These are phyloP conservation scores for Colletotrichum sojae DNA, from an alignment of 2,329 filamentous ascomycete species.

Conservation along the genomic window DNA sequence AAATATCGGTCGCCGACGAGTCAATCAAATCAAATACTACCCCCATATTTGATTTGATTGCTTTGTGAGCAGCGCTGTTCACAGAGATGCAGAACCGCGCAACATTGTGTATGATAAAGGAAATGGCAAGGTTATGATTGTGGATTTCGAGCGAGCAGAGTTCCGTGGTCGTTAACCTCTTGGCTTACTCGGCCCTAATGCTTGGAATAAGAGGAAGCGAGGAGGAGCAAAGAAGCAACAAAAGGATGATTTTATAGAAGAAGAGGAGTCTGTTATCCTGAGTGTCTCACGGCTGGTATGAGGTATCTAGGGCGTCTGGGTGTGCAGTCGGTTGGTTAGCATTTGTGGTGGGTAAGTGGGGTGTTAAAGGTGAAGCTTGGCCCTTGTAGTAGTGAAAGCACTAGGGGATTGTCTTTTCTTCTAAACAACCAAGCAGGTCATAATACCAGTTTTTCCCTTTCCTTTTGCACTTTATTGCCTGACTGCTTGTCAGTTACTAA, in stretches of 20 bases:
- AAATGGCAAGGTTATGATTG: conserved; percentile 47
- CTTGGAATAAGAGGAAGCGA: conserved; percentile 43
- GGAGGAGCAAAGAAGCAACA: conserved; percentile 40
- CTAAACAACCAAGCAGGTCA: too few species aligned
- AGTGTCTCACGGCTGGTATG: neutral
- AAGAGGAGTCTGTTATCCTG: conserved; percentile 27
- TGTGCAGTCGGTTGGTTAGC: neutral
- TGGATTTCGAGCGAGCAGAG: conserved; percentile 51
- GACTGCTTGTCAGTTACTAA: too few species aligned
- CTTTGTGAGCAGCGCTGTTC: too few species aligned
- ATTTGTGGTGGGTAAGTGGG: too few species aligned
- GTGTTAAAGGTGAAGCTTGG: too few species aligned
- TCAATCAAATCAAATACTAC: too few species aligned
- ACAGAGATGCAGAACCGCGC: conserved; percentile 47
- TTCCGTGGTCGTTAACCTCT: conserved; percentile 44
- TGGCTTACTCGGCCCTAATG: conserved; percentile 40
- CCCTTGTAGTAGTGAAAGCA: too few species aligned
- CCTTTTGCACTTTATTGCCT: too few species aligned
- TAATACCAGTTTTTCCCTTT: too few species aligned
- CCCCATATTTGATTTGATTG: too few species aligned
- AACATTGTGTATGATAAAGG: conserved; percentile 49
- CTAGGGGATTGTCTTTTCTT: too few species aligned
- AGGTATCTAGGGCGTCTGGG: neutral
- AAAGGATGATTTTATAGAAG: conserved; percentile 42
- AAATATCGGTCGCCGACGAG: too few species aligned